Conservation (phyloP, 78 protist species). For the Dictyostelium purpureum region DNA sequence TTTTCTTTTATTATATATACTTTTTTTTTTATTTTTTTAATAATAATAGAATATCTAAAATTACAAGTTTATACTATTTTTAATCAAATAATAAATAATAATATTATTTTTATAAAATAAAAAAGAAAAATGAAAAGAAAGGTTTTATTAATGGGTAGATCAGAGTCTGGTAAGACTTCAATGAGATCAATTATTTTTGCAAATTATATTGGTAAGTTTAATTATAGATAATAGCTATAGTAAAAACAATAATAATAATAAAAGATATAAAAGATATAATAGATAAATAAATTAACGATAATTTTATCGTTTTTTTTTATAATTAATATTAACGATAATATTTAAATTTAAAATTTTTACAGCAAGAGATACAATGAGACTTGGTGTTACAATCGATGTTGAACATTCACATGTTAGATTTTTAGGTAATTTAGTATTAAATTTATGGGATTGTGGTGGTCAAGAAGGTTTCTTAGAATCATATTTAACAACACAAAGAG, state of each 20-base stretch:
- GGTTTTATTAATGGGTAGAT: constrained; percentile 96
- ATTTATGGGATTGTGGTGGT: constrained; percentile 99
- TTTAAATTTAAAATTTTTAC: background rate
- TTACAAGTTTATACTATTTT: no score
- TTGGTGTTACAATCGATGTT: constrained; percentile 96
- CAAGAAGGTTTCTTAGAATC: constrained; percentile 97
- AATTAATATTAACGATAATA: background rate
- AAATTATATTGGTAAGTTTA: constrained; percentile 87
- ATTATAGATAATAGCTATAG: background rate
- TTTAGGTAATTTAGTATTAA: constrained; percentile 97
- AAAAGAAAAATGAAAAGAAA: constrained; percentile 39
- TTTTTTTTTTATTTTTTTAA: background rate
- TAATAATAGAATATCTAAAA: no score
- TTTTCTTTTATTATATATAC: background rate
- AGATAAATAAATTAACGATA: background rate
- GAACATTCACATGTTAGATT: constrained; percentile 98
- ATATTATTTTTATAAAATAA: background rate
- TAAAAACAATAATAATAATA: no score
- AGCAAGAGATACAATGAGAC: constrained; percentile 95
- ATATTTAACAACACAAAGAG: constrained; percentile 95
- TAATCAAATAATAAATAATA: no score
- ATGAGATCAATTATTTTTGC: constrained; percentile 98
- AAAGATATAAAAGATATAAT: background rate
- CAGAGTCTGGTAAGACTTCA: constrained; percentile 97
- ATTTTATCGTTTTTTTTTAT: no score